These are phyloP conservation scores for Castanea mollissima DNA, from an alignment of 306 rosid genomes.

Conservation along the genomic window DNA sequence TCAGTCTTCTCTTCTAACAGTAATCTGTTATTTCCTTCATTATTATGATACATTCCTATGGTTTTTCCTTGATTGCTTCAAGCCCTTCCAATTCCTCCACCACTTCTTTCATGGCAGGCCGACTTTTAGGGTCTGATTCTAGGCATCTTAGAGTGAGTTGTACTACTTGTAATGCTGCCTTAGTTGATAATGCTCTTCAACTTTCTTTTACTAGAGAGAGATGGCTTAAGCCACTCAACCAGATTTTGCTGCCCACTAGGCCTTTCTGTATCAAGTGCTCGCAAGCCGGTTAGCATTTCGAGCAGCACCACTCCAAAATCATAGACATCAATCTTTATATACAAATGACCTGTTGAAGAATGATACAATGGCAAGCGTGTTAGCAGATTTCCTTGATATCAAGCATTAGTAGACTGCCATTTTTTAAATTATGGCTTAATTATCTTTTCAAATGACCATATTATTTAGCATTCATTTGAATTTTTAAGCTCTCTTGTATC, in stretches of 20 bases:
- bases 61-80: slow-evolving; percentile 34
- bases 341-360: slow-evolving; percentile 65
- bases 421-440: background rate
- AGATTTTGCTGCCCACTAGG: slow-evolving; percentile 48
- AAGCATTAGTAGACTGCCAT: background rate
- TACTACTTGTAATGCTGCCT: slow-evolving; percentile 49
- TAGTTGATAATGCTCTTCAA: slow-evolving; percentile 45
- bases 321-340: slow-evolving; percentile 84
- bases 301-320: slow-evolving; percentile 90
- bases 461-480: too few species aligned
- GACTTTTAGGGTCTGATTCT: slow-evolving; percentile 48
- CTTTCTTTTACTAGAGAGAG: slow-evolving; percentile 38
- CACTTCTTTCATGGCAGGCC: slow-evolving; percentile 81
- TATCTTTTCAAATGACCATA: background rate
- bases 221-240: slow-evolving; percentile 72
- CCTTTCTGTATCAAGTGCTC: slow-evolving; percentile 51
- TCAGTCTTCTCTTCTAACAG: too few species aligned
- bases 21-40: too few species aligned
- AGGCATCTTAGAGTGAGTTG: slow-evolving; percentile 60
- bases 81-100: slow-evolving; percentile 51
- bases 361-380: background rate
- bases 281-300: slow-evolving; percentile 70
- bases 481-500: too few species aligned
- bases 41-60: slow-evolving; percentile 15
- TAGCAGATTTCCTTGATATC: background rate